Base-by-base conservation (phyloP, 164 flowering plant species). In the Magnolia kwangsiensis region DNA sequence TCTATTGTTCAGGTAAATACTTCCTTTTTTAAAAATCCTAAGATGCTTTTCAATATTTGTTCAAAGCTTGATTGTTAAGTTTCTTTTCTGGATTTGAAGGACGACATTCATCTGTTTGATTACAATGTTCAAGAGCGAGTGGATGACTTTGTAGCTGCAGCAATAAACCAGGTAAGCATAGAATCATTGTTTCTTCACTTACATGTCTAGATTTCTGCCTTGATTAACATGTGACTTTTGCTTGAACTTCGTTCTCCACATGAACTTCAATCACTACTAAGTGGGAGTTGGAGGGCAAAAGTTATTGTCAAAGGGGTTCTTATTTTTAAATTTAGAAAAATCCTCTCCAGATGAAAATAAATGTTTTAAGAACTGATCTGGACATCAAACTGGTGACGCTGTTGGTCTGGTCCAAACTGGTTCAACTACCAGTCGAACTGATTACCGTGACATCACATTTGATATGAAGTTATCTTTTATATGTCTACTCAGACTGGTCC, bases 81-180 rank as follows among this genome's bases (percentile, higher is more conserved):
- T 51, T 72, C 20, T 21, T 37, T 19, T 76, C 59, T 67, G 29
- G 73, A 65, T 75, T 19, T 78, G 79, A 73, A 84, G 86, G 86
- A 82, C 75, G 92, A 95, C 75, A 71, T 79, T 69, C 76, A 82
- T 61, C 82, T 93, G 76, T 95, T 89, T 86, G 99, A 96, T 82
- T 96, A 96, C 83, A 96, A 94, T 86, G 98, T 96, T 71, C 85
- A 91, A 84, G 96, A 93, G 78, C 85, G 98, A 72, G 98, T 96
- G 65, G 74, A 96, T 76, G 95, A 87, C 79, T 96, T 96, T 85
- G 98, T 96, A 45, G 91, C 88, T 63, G 97, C 94, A 80, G 98
- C 99, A 55, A 10, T 89, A 19, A 79, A 87, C 67, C 98, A 91
- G 94, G 99, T 92, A 81, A 74, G 77, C 65, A 67, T 5, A 9